Conservation (phyloP, 805 yeast species). For the Starmerella vaccinii region DNA sequence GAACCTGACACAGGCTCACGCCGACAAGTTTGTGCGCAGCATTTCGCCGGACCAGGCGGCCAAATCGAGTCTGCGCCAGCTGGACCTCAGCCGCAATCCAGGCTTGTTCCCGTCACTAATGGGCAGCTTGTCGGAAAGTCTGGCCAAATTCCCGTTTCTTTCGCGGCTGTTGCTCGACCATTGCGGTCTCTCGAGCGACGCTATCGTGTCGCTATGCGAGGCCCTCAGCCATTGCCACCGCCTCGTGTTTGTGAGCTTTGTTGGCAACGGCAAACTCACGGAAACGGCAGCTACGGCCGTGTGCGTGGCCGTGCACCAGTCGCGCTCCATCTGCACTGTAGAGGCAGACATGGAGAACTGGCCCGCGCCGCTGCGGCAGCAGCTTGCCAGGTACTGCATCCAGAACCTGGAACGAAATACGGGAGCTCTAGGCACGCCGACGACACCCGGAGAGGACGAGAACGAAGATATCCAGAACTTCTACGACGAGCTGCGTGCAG, state of each 20-base stretch:
- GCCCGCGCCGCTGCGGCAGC: constrained; percentile 54
- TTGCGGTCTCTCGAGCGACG: constrained; percentile 47
- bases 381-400: constrained; percentile 70
- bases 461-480: constrained; percentile 18
- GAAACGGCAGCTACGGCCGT: constrained; percentile 54
- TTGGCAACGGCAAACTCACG: constrained; percentile 51
- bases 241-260: constrained; percentile 57
- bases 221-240: constrained; percentile 57
- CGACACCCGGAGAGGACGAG: constrained; percentile 10
- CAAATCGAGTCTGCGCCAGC: constrained; percentile 50
- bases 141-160: constrained; percentile 60
- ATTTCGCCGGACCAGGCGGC: constrained; percentile 40
- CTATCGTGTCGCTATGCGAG: constrained; percentile 52
- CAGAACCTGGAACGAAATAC: constrained; percentile 44
- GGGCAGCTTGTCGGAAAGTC: constrained; percentile 46
- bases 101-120: constrained; percentile 54
- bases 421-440: constrained; percentile 30
- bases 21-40: constrained; percentile 16
- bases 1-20: constrained; percentile 16
- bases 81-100: constrained; percentile 67
- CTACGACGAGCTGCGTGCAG: constrained; percentile 18
- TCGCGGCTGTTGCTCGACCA: constrained; percentile 62
- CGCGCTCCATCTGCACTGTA: constrained; percentile 53
- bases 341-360: constrained; percentile 56
- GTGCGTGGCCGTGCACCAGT: constrained; percentile 56